Evolutionary conservation across 177 flowering plant genomes (phyloP), one percentile per base, ranked within the genome.

Genomic region (Tripterygium wilfordii): DNA sequence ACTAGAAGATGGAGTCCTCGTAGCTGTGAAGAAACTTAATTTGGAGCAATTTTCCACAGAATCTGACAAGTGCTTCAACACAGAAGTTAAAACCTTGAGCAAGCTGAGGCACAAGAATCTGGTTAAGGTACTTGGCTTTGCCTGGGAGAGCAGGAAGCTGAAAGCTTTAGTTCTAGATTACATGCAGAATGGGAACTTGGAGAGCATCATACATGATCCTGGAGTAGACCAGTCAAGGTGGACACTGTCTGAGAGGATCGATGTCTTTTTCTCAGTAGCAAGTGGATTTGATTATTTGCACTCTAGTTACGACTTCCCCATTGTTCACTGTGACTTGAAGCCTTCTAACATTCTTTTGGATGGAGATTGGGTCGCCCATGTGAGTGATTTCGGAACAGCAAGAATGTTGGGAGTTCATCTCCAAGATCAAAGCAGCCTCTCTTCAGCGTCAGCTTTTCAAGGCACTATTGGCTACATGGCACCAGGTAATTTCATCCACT

Each of bases 381-480:
- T 90, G 13, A 84, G 96, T 28, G 97, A 90, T 56, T 90, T 90
- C 49, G 97, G 97, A 30, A 90, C 96, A 13, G 74, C 97, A 52
- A 53, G 96, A 38, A 76, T 90, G 23, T 62, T 90, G 15, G 96
- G 83, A 9, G 61, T 82, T 62, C 78, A 80, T 54, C 61, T 54
- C 4, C 56, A 70, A 12, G 66, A 64, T 43, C 80, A 64, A 38
- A 70, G 57, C 45, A 63, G 65, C 54, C 12, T 54, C 48, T 67
- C 83, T 15, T 56, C 77, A 6, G 46, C 87, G 37, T 70, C 86
- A 25, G 78, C 83, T 42, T 84, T 87, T 43, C 69, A 82, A 67
- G 96, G 96, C 67, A 90, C 94, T 8, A 67, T 90, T 40, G 97
- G 97, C 46, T 90, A 90, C 65, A 39, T 90, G 74, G 91, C 94